Evolutionary conservation across 805 yeast species (phyloP).

Genomic region (Kazachstania psychrophila): DNA sequence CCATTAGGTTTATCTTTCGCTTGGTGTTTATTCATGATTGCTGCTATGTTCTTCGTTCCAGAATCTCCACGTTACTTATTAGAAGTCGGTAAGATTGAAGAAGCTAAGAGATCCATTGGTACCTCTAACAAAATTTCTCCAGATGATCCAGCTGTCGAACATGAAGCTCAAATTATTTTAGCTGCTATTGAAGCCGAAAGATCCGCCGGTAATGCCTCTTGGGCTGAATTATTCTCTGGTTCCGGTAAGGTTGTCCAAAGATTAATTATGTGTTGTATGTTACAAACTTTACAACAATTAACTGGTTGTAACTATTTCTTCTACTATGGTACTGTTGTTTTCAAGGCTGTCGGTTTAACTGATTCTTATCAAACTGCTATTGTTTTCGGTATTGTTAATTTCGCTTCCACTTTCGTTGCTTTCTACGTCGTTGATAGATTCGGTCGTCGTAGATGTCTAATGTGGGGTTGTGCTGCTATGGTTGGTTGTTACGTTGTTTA

Average conservation of each 20-base stretch:
- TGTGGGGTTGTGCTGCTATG: slow-evolving; percentile 41
- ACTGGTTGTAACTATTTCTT: slow-evolving; percentile 55
- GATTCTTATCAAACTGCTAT: slow-evolving; percentile 50
- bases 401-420: slow-evolving; percentile 42
- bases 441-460: slow-evolving; percentile 39
- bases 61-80: slow-evolving; percentile 64
- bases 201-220: slow-evolving; percentile 48
- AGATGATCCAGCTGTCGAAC: slow-evolving; percentile 39
- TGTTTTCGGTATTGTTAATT: slow-evolving; percentile 46
- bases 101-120: slow-evolving; percentile 45
- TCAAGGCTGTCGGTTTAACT: slow-evolving; percentile 46
- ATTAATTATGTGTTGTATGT: slow-evolving; percentile 39
- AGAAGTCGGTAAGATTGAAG: slow-evolving; percentile 42
- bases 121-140: slow-evolving; percentile 40
- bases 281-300: slow-evolving; percentile 54
- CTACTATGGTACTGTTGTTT: slow-evolving; percentile 52
- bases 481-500: slow-evolving; percentile 27
- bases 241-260: slow-evolving; percentile 45
- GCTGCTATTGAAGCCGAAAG: slow-evolving; percentile 50
- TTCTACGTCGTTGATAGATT: slow-evolving; percentile 40
- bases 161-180: slow-evolving; percentile 40
- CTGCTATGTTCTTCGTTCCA: slow-evolving; percentile 44
- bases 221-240: slow-evolving; percentile 43
- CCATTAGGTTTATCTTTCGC: slow-evolving; percentile 50
- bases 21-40: slow-evolving; percentile 34